Conservation (phyloP, 306 rosid genomes). For the Datisca glomerata region DNA sequence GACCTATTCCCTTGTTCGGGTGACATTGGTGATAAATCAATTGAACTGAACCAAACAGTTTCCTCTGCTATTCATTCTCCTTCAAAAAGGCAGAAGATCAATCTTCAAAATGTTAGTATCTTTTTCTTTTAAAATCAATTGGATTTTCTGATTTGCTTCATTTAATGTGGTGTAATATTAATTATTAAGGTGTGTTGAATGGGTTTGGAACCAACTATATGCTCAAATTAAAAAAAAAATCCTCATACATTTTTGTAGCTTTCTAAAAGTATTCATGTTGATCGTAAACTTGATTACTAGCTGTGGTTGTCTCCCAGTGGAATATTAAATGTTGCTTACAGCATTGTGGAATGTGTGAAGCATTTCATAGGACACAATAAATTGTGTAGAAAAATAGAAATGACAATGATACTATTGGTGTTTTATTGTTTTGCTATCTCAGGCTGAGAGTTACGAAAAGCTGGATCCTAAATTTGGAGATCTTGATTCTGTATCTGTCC, state of each 20-base stretch:
- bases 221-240: too few species aligned
- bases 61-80: constrained; percentile 26
- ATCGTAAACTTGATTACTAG: too few species aligned
- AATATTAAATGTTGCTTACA: not conserved
- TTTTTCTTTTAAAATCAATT: not conserved
- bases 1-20: constrained; percentile 36
- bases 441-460: constrained; percentile 40
- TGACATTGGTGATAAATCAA: constrained; percentile 20
- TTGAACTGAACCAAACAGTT: constrained; percentile 22
- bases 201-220: too few species aligned
- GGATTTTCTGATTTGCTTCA: too few species aligned
- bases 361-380: not conserved
- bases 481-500: constrained; percentile 17
- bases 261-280: too few species aligned
- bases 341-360: constrained; percentile 2
- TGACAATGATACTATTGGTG: not conserved
- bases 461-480: constrained; percentile 18
- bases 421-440: constrained; percentile 17
- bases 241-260: too few species aligned
- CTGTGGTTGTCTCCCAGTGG: too few species aligned
- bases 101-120: constrained; percentile 30
- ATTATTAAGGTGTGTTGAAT: too few species aligned
- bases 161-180: too few species aligned
- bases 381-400: not conserved
- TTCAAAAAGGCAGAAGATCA: constrained; percentile 54